Base-by-base conservation (phyloP, 495 filamentous ascomycete species). In the Hypoxylon fragiforme region DNA sequence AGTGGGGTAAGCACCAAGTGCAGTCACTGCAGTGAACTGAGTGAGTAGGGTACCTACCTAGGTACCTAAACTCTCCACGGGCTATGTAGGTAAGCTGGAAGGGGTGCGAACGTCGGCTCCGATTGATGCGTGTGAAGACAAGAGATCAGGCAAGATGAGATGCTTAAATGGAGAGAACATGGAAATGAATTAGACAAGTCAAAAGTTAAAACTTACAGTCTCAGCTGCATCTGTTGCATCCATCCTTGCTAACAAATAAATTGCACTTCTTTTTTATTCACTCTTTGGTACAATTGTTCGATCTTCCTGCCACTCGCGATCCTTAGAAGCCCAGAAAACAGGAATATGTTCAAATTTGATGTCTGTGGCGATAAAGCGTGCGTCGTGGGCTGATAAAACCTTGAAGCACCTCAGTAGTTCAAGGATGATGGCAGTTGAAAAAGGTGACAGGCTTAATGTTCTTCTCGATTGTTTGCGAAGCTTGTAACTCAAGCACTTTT, bases 171-270 rank as follows among this genome's bases (percentile, higher is more conserved):
- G 35, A 30, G 26, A 42, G 21, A 24, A 28, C 11, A 13, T 35
- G 19, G 47, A 50, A 50, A 53, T n/a, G 19, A 44, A 50, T 31
- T 70, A 69, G 63, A 67, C 67, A 66, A 68, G 56, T 66, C 66
- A 66, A 63, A 66, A 62, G 55, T 72, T 64, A n/a, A 68, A 73
- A 82, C 80, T 74, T 83, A 84, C 83, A 67, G 72, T 65, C 62
- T 61, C 46, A 41, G 31, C 51, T 39, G 51, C 42, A 43, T 56
- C 58, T 30, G 58, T 31, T 40, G 47, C 47, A 45, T 44, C 58
- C 48, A 48, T 52, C 42, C 37, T 52, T 39, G 58, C 22, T 34
- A n/a, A 14, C 19, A 35, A 22, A 35, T 52, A 8, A 36, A 28
- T 30, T 60, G 18, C 40, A 48, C 40, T 41, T 22, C 36, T 48